Conservation (phyloP, 169 alveolate species). For the Cryptosporidium ryanae region DNA sequence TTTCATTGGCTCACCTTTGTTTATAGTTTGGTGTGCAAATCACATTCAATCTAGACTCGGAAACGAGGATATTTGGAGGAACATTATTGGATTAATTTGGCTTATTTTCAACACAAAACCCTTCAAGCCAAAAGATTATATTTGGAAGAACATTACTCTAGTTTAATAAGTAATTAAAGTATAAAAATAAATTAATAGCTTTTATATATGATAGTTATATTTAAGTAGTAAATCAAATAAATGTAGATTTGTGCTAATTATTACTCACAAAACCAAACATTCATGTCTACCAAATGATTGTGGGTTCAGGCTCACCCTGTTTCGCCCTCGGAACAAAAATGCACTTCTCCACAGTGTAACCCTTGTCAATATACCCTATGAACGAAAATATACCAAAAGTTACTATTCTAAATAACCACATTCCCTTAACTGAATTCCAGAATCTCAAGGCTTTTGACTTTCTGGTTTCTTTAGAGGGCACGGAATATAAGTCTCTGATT, state of each 20-base stretch:
- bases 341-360: conserved; percentile 65
- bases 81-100: conserved; percentile 60
- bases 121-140: conserved; percentile 45
- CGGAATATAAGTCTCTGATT: conserved; percentile 34
- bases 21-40: conserved; percentile 70
- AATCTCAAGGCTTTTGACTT: conserved; percentile 50
- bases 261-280: neutral
- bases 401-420: conserved; percentile 46
- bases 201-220: neutral
- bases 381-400: conserved; percentile 69
- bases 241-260: neutral
- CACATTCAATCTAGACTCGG: conserved; percentile 56
- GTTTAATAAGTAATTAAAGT: neutral
- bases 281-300: conserved; percentile 43
- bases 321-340: conserved; percentile 45
- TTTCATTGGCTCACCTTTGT: conserved; percentile 40
- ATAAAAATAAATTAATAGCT: neutral
- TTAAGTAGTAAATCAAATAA: neutral
- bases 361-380: conserved; percentile 66
- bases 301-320: conserved; percentile 75
- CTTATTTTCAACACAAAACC: conserved; percentile 39
- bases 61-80: conserved; percentile 73
- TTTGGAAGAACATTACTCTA: conserved; percentile 38
- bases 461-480: conserved; percentile 62
- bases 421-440: conserved; percentile 68